These are phyloP conservation scores for Pulveroboletus sp. DNA, from an alignment of 768 basidiomycete genomes.

Conservation along the genomic window DNA sequence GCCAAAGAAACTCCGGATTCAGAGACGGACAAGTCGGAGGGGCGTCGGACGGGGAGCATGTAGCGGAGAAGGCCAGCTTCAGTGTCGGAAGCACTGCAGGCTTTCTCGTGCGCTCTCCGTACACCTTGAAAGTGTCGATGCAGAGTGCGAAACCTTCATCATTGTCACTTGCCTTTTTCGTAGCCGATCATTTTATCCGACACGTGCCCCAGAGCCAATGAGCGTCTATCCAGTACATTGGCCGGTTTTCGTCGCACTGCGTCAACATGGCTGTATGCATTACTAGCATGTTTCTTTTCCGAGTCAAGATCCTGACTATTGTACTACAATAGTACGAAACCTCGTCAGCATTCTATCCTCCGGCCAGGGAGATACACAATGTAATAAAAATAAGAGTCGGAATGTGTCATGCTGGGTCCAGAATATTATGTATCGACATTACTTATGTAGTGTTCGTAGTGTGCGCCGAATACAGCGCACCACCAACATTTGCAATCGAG, in stretches of 20 bases:
- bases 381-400: background rate
- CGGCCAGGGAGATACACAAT: background rate
- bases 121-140: constrained; percentile 6
- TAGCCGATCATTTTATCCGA: constrained; percentile 25
- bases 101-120: constrained; percentile 2
- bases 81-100: constrained; percentile 1
- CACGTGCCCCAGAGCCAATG: constrained; percentile 19
- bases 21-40: constrained; percentile 1
- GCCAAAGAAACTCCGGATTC: constrained; percentile 1
- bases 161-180: constrained; percentile 28
- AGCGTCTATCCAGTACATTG: background rate
- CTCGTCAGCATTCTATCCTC: background rate
- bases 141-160: no score
- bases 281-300: no score
- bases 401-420: constrained; percentile 29
- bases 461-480: constrained; percentile 28
- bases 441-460: constrained; percentile 29
- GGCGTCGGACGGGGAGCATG: constrained; percentile 17
- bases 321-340: no score
- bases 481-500: constrained; percentile 28
- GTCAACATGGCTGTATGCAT: no score
- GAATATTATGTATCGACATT: constrained; percentile 22
- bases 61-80: constrained; percentile 32
- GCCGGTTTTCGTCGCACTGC: no score
- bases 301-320: no score